phyloP scores from a whole-genome alignment of 192 early-diverging fungal genomes.

The Chytriomyces sp. region DNA sequence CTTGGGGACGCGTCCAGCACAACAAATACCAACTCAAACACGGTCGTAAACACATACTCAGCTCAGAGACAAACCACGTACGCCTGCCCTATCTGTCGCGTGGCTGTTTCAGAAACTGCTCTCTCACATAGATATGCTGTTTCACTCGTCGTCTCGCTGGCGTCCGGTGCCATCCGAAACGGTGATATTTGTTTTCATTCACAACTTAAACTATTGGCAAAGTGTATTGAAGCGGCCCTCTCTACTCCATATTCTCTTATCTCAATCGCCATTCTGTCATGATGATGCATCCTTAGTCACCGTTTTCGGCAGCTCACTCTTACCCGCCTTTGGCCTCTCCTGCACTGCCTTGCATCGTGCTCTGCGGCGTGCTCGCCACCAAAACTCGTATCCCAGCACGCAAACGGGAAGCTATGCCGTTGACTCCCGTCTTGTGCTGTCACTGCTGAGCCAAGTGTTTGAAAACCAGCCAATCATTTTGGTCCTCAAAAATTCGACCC shows the following conservation, averaged over 20 bases:
- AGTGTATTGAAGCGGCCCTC: not conserved
- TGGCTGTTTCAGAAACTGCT: not conserved
- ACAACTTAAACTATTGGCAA: not conserved
- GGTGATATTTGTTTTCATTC: no score
- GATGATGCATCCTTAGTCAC: slow-evolving; percentile 5
- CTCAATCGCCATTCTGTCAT: not conserved
- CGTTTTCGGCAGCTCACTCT: slow-evolving; percentile 10
- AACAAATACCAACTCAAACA: not conserved
- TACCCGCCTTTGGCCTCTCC: slow-evolving; percentile 16
- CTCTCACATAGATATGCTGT: not conserved
- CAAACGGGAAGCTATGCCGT: not conserved
- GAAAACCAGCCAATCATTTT: not conserved
- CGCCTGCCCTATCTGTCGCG: not conserved
- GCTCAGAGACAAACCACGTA: not conserved
- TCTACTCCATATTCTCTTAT: not conserved
- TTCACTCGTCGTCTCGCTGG: not conserved
- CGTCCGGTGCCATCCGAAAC: not conserved
- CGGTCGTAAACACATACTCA: not conserved
- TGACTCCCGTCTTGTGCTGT: slow-evolving; percentile 1
- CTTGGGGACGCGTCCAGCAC: not conserved
- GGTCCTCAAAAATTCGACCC: not conserved
- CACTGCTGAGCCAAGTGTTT: not conserved
- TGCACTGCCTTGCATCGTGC: not conserved
- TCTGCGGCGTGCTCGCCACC: not conserved
- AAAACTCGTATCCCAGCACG: not conserved